Conservation (phyloP, 2,329 filamentous ascomycete species). For the Stenocarpella maydis region DNA sequence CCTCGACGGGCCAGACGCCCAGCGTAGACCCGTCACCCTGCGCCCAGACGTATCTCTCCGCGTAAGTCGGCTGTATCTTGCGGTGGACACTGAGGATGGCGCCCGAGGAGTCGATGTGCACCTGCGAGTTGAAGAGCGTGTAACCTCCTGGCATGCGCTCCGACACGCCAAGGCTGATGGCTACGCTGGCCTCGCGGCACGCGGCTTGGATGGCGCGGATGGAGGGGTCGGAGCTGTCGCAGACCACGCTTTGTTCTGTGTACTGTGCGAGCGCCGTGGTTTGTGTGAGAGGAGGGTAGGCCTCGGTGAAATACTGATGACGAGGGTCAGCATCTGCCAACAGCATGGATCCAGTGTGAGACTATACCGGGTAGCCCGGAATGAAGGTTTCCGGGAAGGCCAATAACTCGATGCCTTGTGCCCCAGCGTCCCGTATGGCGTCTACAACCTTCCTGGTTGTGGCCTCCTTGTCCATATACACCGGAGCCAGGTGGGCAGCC, state of each 20-base stretch:
- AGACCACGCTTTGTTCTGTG: conserved; percentile 38
- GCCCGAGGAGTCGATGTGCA: conserved; percentile 41
- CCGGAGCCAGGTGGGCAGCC: conserved; percentile 39
- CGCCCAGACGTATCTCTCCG: conserved; percentile 44
- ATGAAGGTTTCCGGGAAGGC: conserved; percentile 41
- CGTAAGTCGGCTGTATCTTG: conserved; percentile 45
- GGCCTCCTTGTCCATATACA: conserved; percentile 40
- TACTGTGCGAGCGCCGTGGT: conserved; percentile 38
- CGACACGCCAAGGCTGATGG: conserved; percentile 40
- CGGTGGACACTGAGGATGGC: conserved; percentile 43
- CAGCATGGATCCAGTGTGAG: background rate
- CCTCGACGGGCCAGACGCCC: conserved; percentile 35
- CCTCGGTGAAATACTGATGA: conserved; percentile 39
- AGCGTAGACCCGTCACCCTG: conserved; percentile 43
- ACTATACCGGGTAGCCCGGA: conserved; percentile 38
- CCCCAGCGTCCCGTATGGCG: conserved; percentile 36
- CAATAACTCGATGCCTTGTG: conserved; percentile 36
- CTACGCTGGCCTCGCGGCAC: conserved; percentile 36
- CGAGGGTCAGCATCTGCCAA: background rate
- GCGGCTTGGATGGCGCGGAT: conserved; percentile 37
- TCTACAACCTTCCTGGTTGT: conserved; percentile 38
- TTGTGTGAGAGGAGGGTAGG: conserved; percentile 39
- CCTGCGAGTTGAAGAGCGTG: conserved; percentile 44
- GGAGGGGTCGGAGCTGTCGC: conserved; percentile 32
- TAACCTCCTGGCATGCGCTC: conserved; percentile 39